Conservation (phyloP, 306 rosid species). For the Vigna nakashimae region DNA sequence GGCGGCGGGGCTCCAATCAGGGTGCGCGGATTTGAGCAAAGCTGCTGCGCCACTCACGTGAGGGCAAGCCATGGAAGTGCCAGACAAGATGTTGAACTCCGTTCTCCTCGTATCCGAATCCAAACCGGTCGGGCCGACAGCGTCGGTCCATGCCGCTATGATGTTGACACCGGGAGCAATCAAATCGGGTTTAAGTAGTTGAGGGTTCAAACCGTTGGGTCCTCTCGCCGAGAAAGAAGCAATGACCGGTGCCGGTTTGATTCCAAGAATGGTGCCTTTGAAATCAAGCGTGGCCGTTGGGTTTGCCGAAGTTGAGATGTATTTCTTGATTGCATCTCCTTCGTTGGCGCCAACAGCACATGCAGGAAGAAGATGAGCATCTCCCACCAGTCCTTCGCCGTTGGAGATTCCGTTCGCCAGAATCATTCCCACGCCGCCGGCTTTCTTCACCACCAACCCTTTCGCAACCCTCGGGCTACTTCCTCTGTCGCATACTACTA, state of each 20-base stretch:
- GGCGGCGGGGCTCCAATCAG: conserved; percentile 90
- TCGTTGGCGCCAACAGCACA: conserved; percentile 78
- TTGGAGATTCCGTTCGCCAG: conserved; percentile 74
- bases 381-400: conserved; percentile 91
- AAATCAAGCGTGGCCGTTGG: conserved; percentile 81
- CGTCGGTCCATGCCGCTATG: conserved; percentile 85
- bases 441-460: conserved; percentile 83
- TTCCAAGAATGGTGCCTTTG: conserved; percentile 78
- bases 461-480: conserved; percentile 82
- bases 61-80: conserved; percentile 96
- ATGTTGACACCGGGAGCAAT: conserved; percentile 93
- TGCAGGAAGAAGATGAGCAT: conserved; percentile 84
- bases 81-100: conserved; percentile 84
- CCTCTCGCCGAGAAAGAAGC: conserved; percentile 90
- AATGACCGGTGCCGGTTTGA: conserved; percentile 88
- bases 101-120: conserved; percentile 66
- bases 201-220: conserved; percentile 73
- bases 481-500: conserved; percentile 88
- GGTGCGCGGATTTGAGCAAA: conserved; percentile 84
- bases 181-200: conserved; percentile 85
- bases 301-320: conserved; percentile 53
- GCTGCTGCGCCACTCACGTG: conserved; percentile 95
- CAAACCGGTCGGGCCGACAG: conserved; percentile 84
- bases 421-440: conserved; percentile 93
- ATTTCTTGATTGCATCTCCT: conserved; percentile 70